Conservation (phyloP, 2,329 filamentous ascomycete species). For the Fusarium sp. region DNA sequence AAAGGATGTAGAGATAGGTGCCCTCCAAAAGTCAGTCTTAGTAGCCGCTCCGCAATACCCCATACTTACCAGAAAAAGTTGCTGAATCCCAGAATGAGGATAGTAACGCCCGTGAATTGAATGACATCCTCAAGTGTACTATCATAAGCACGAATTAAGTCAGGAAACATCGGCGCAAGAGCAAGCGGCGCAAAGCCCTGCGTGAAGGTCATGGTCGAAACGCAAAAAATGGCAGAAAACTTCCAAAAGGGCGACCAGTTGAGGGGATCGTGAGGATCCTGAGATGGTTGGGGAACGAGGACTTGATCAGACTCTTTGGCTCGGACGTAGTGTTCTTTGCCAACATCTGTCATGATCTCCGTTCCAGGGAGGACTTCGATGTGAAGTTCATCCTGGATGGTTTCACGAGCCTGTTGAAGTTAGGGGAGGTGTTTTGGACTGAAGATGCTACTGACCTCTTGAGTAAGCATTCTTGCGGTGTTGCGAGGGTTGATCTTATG, state of each 20-base stretch:
- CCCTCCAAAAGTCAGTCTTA: background rate
- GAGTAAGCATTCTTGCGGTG: background rate
- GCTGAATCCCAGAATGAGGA: background rate
- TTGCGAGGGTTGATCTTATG: fast-evolving
- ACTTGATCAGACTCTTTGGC: slow-evolving; percentile 27
- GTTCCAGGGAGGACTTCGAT: slow-evolving; percentile 34
- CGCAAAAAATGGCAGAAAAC: slow-evolving; percentile 7
- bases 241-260: slow-evolving; percentile 14
- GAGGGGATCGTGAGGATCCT: slow-evolving; percentile 9
- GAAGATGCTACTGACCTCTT: background rate
- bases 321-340: slow-evolving; percentile 31
- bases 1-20: background rate
- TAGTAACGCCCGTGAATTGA: slow-evolving; percentile 10
- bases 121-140: background rate
- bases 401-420: background rate
- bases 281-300: slow-evolving; percentile 30
- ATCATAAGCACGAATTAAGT: background rate
- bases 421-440: background rate
- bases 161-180: slow-evolving; percentile 13
- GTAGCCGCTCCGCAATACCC: fast-evolving
- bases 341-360: slow-evolving; percentile 38
- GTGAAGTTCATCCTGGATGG: slow-evolving; percentile 32
- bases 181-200: slow-evolving; percentile 9
- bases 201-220: slow-evolving; percentile 8
- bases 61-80: background rate